phyloP scores from a whole-genome alignment of 2,329 filamentous ascomycete species.

The Cercospora sojina region DNA sequence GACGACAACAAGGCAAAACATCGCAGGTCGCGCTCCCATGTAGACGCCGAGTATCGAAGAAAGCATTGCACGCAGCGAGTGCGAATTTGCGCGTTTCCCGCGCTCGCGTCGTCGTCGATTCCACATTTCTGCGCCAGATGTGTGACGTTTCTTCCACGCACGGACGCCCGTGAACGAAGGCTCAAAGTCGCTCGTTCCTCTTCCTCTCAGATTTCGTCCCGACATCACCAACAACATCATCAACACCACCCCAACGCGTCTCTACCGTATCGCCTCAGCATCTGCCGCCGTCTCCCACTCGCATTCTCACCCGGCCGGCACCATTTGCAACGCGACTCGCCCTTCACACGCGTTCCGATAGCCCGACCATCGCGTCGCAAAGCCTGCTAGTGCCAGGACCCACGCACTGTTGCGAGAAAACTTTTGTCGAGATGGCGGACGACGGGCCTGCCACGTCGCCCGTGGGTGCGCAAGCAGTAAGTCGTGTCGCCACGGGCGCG shows the following conservation, averaged over 20 bases:
- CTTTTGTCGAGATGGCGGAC: conserved; percentile 34
- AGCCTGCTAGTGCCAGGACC: conserved; percentile 22
- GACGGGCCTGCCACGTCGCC: conserved; percentile 30
- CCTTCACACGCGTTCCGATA: conserved; percentile 23
- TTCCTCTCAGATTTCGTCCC: conserved; percentile 12
- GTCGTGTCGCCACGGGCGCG: conserved; percentile 18
- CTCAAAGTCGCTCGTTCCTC: conserved; percentile 11
- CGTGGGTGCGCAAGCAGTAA: conserved; percentile 34
- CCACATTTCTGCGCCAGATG: conserved; percentile 16
- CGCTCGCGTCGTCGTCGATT: conserved; percentile 10
- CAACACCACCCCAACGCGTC: conserved; percentile 25
- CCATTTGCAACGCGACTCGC: conserved; percentile 14
- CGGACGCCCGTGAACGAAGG: neutral
- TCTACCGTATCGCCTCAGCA: conserved; percentile 22
- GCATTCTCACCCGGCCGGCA: conserved; percentile 13
- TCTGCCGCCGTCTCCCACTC: conserved; percentile 9
- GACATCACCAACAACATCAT: conserved; percentile 27
- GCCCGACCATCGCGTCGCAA: conserved; percentile 29
- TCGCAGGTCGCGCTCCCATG: conserved; percentile 22
- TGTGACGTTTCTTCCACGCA: conserved; percentile 10
- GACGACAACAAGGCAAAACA: conserved; percentile 17
- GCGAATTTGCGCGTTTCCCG: conserved; percentile 18
- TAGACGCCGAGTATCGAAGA: conserved; percentile 31
- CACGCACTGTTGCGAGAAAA: conserved; percentile 14
- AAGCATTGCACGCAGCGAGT: conserved; percentile 29